Evolutionary conservation across 371 early-diverging fungal species (phyloP).

Genomic region (Mucor piriformis): DNA sequence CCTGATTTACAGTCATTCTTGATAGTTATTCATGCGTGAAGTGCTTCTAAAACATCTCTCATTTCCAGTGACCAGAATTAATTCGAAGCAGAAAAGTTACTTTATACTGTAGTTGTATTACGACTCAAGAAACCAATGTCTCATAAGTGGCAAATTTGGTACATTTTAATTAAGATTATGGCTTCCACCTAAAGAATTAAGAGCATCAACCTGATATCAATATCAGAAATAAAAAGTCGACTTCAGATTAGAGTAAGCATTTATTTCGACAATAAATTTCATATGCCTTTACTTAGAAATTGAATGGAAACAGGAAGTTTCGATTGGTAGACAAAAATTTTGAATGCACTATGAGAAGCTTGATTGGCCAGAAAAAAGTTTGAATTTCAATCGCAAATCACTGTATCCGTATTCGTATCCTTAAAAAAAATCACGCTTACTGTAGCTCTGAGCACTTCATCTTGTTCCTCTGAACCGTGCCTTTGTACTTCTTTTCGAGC

Average conservation of each 20-base stretch:
- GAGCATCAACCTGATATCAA: conserved; percentile 1
- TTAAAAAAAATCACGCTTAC: too few species aligned
- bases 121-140: too few species aligned
- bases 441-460: too few species aligned
- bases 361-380: conserved; percentile 13
- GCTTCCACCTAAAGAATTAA: conserved; percentile 4
- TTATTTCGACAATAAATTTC: conserved; percentile 6
- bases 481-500: too few species aligned
- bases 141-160: too few species aligned
- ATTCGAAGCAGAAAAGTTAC: too few species aligned
- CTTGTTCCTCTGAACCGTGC: too few species aligned
- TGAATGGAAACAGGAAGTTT: conserved; percentile 8
- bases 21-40: neutral
- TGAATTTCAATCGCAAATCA: conserved; percentile 15
- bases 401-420: too few species aligned
- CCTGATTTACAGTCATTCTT: neutral
- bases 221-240: conserved; percentile 8
- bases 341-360: conserved; percentile 5
- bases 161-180: neutral
- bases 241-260: conserved; percentile 7
- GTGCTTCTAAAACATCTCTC: neutral
- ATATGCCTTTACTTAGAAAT: too few species aligned
- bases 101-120: too few species aligned
- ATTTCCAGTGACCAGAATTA: too few species aligned
- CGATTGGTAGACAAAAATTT: conserved; percentile 11